These are phyloP conservation scores for Pichia deserticola DNA, from an alignment of 805 yeast species.

Conservation along the genomic window DNA sequence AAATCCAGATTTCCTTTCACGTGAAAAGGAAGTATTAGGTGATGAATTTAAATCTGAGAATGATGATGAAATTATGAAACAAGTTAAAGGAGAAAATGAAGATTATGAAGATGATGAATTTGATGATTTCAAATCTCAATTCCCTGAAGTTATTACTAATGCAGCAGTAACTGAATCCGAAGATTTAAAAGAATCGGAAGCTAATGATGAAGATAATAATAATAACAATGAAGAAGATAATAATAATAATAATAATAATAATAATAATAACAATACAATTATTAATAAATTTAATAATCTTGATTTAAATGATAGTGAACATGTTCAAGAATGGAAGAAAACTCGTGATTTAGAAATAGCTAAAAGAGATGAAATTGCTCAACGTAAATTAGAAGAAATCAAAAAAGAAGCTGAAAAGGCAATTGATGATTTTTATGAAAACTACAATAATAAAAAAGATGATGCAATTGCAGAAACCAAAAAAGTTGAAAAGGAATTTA, in stretches of 20 bases:
- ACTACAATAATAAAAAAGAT: constrained; percentile 79
- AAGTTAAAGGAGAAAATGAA: constrained; percentile 29
- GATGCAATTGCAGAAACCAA: constrained; percentile 54
- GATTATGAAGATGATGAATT: constrained; percentile 37
- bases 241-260: constrained; percentile 30
- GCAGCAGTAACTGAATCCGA: constrained; percentile 1
- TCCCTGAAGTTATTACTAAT: constrained; percentile 44
- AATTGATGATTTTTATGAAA: constrained; percentile 87
- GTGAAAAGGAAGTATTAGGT: constrained; percentile 64
- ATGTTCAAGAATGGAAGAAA: constrained; percentile 71
- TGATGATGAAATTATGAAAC: constrained; percentile 37
- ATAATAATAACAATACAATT: constrained; percentile 7
- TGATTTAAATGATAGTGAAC: constrained; percentile 45
- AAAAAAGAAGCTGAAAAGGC: constrained; percentile 72
- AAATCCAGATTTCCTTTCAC: constrained; percentile 46
- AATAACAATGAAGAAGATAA: constrained; percentile 31
- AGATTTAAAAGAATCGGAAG: neutral
- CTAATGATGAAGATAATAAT: constrained; percentile 24
- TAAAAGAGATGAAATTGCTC: constrained; percentile 69
- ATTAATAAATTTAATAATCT: constrained; percentile 32
- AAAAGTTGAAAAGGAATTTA: constrained; percentile 62
- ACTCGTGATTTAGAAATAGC: constrained; percentile 72
- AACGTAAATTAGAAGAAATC: constrained; percentile 55
- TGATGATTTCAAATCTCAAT: constrained; percentile 56
- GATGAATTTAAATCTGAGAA: constrained; percentile 64